Percentiles rank a stretch among this genome's conserved stretches.
Conservation (phyloP, 225 moss, liverwort and hornwort species). For the Physcomitrellopsis africana region DNA sequence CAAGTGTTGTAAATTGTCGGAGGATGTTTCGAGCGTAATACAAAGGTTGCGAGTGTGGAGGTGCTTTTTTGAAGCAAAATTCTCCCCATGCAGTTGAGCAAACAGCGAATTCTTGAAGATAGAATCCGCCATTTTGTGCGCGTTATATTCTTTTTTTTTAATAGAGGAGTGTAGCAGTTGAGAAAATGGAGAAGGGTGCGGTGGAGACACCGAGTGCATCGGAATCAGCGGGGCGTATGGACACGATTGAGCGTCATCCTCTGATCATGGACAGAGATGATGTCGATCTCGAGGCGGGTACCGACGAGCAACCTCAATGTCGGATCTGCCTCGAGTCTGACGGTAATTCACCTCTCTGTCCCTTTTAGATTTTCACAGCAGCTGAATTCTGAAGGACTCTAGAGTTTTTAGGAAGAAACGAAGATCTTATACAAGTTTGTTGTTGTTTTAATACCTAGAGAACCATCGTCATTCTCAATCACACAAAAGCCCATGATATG, state of each 20-base stretch:
- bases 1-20: too few relatives aligned
- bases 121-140: neutral
- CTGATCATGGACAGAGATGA: conserved; percentile 59
- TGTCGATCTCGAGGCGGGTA: conserved; percentile 60
- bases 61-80: neutral
- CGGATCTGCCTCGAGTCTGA: conserved; percentile 62
- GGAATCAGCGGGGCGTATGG: conserved; percentile 31
- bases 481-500: neutral
- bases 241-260: conserved; percentile 45
- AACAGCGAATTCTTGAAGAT: neutral
- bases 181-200: conserved; percentile 33
- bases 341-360: conserved; percentile 32
- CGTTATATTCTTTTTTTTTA: neutral
- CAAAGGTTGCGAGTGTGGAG: too few relatives aligned
- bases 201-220: conserved; percentile 32
- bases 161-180: conserved; percentile 33
- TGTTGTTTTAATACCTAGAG: neutral
- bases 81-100: neutral
- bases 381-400: neutral
- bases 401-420: neutral
- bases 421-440: neutral
- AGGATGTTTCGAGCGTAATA: too few relatives aligned
- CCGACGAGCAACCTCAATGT: conserved; percentile 62
- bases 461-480: neutral
- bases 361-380: neutral